Conservation (phyloP, 345 rosid species). For the Mallotus nudiflorus region DNA sequence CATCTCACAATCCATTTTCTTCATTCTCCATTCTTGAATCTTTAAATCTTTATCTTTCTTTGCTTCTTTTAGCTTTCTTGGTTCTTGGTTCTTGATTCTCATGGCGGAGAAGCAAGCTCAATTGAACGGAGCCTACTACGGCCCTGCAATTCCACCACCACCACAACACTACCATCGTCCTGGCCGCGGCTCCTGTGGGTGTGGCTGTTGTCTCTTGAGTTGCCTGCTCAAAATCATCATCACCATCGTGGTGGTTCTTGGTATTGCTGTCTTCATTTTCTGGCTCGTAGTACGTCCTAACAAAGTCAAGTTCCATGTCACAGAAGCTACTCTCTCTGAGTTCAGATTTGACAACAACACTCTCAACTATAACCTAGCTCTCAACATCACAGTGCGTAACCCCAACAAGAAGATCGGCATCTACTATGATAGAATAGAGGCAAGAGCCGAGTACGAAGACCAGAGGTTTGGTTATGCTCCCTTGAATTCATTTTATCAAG, state of each 20-base stretch:
- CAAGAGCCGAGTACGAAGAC: slow-evolving; percentile 33
- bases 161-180: slow-evolving; percentile 48
- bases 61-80: neutral
- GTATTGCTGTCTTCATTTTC: slow-evolving; percentile 34
- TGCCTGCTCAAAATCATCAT: slow-evolving; percentile 45
- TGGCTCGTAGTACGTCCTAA: slow-evolving; percentile 49
- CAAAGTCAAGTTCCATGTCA: slow-evolving; percentile 40
- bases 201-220: slow-evolving; percentile 62
- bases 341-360: slow-evolving; percentile 33
- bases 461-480: slow-evolving; percentile 32
- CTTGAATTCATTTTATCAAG: slow-evolving; percentile 65
- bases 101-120: slow-evolving; percentile 60
- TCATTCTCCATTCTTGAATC: no score
- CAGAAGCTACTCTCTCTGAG: slow-evolving; percentile 37
- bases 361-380: slow-evolving; percentile 34
- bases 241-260: slow-evolving; percentile 36
- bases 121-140: slow-evolving; percentile 69
- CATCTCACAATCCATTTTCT: neutral
- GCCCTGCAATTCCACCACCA: slow-evolving; percentile 62
- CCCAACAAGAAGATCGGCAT: slow-evolving; percentile 45
- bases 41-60: no score
- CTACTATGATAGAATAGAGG: slow-evolving; percentile 41
- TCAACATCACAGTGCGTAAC: slow-evolving; percentile 39
- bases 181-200: slow-evolving; percentile 46
- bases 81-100: neutral